Conservation (phyloP, 352 stramenopile genomes). For the Globisporangium uncinulatum region DNA sequence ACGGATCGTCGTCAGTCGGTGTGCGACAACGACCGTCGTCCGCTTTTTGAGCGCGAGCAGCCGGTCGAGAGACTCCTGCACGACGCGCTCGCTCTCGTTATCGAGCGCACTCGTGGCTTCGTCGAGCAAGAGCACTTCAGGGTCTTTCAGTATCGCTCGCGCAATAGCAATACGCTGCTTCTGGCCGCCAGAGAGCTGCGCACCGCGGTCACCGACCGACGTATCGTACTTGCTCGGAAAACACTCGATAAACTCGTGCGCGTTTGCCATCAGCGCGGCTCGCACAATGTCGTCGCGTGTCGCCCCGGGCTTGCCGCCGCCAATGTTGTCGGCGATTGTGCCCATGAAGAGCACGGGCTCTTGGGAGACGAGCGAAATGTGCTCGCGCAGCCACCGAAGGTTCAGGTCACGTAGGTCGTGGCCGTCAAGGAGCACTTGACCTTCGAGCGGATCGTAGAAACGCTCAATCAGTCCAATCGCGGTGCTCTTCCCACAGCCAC, state of each 20-base stretch:
- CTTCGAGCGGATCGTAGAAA: slow-evolving; percentile 23
- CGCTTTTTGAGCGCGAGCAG: slow-evolving; percentile 26
- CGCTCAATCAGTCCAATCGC: slow-evolving; percentile 23
- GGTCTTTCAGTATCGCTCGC: slow-evolving; percentile 77
- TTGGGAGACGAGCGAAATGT: slow-evolving; percentile 38
- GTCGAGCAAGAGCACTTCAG: slow-evolving; percentile 53
- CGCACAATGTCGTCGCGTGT: slow-evolving; percentile 42
- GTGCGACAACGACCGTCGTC: slow-evolving; percentile 86
- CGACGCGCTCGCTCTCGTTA: slow-evolving; percentile 13
- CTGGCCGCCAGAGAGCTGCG: slow-evolving; percentile 45
- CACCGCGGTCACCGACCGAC: slow-evolving; percentile 57
- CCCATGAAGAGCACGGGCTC: slow-evolving; percentile 53
- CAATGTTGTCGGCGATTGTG: slow-evolving; percentile 39
- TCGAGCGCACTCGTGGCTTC: slow-evolving; percentile 39
- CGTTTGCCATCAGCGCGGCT: slow-evolving; percentile 79
- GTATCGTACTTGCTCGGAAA: slow-evolving; percentile 86
- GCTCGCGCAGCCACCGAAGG: slow-evolving; percentile 20
- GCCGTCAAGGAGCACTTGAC: slow-evolving; percentile 18
- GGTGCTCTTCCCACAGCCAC: slow-evolving; percentile 25
- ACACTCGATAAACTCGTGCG: slow-evolving; percentile 76
- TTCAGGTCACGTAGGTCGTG: slow-evolving; percentile 17
- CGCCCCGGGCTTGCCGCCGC: slow-evolving; percentile 26
- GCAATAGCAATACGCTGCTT: slow-evolving; percentile 16
- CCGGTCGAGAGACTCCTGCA: slow-evolving; percentile 21
- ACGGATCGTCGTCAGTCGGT: slow-evolving; percentile 81